Conservation (phyloP, 2,329 filamentous ascomycete species). For the Paecilomyces formosus region DNA sequence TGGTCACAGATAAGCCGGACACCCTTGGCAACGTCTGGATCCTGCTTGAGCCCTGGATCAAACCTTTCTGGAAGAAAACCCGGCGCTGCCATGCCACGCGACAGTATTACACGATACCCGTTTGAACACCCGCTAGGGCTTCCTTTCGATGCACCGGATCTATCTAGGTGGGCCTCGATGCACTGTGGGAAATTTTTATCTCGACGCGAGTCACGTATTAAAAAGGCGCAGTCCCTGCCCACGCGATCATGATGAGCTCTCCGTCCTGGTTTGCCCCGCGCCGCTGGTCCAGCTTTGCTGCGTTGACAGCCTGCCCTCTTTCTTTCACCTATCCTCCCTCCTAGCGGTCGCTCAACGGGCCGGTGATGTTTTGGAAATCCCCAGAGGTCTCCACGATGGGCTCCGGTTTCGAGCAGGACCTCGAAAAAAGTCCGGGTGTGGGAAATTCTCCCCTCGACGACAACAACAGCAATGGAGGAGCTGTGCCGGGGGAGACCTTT, state of each 20-base stretch:
- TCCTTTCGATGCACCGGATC: background rate
- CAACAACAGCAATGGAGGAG: slow-evolving; percentile 34
- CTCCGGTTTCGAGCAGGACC: slow-evolving; percentile 13
- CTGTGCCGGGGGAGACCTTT: slow-evolving; percentile 53
- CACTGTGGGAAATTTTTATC: background rate
- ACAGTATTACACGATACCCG: background rate
- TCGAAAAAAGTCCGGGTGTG: slow-evolving; percentile 26
- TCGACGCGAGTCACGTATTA: background rate
- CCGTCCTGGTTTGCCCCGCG: background rate
- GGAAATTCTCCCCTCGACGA: slow-evolving; percentile 20
- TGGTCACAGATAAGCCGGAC: background rate
- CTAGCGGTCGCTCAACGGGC: background rate
- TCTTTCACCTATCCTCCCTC: background rate
- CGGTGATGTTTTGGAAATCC: background rate
- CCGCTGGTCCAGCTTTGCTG: background rate
- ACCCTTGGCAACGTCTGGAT: background rate
- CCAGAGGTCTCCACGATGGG: background rate
- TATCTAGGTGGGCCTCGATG: background rate
- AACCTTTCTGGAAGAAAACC: background rate
- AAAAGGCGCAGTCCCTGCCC: background rate
- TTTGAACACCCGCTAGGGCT: background rate
- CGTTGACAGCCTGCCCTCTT: background rate
- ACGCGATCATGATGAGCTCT: background rate
- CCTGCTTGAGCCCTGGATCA: background rate
- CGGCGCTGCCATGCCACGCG: background rate